A percentile compares a stretch with the other conserved stretches of the same genome.
These are phyloP conservation scores for Sungouiozyma intestinalis DNA, from an alignment of 805 yeast species.

Conservation along the genomic window DNA sequence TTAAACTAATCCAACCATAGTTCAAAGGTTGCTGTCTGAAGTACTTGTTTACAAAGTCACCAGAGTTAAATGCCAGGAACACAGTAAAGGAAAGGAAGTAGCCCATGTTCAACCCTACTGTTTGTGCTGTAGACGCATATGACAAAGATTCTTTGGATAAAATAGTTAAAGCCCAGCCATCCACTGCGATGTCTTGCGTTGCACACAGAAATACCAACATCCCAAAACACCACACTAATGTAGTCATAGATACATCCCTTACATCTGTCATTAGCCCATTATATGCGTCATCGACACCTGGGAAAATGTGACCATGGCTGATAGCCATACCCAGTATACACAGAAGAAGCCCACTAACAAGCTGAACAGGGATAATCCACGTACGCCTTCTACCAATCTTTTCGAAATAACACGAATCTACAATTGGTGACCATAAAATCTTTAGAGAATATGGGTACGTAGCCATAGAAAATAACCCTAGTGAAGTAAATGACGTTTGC, in stretches of 20 bases:
- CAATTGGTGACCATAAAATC: conserved; percentile 90
- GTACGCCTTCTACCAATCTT: conserved; percentile 73
- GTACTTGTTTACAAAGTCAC: conserved; percentile 85
- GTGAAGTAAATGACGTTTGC: conserved; percentile 73
- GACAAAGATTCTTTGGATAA: conserved; percentile 68
- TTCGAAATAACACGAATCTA: conserved; percentile 69
- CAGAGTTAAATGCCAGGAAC: conserved; percentile 80
- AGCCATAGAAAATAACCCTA: conserved; percentile 84
- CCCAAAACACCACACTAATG: conserved; percentile 64
- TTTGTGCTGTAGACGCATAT: conserved; percentile 95
- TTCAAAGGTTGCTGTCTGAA: conserved; percentile 51
- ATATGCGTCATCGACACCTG: conserved; percentile 26
- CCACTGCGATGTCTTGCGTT: conserved; percentile 97
- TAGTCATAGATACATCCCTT: conserved; percentile 12
- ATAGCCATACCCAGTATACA: conserved; percentile 45
- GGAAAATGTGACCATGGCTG: conserved; percentile 39
- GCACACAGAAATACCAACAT: conserved; percentile 80
- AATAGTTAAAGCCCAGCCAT: conserved; percentile 96
- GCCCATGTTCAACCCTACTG: conserved; percentile 88
- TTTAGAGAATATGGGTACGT: conserved; percentile 92
- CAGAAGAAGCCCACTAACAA: conserved; percentile 62
- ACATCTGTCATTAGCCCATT: conserved; percentile 8
- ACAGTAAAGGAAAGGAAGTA: conserved; percentile 87
- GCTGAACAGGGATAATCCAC: conserved; percentile 92
- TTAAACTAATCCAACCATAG: conserved; percentile 58